A percentile compares a stretch with the other conserved stretches of the same genome.
Evolutionary conservation across 164 flowering plant species (phyloP).

Genomic region (Tinospora cordifolia): DNA sequence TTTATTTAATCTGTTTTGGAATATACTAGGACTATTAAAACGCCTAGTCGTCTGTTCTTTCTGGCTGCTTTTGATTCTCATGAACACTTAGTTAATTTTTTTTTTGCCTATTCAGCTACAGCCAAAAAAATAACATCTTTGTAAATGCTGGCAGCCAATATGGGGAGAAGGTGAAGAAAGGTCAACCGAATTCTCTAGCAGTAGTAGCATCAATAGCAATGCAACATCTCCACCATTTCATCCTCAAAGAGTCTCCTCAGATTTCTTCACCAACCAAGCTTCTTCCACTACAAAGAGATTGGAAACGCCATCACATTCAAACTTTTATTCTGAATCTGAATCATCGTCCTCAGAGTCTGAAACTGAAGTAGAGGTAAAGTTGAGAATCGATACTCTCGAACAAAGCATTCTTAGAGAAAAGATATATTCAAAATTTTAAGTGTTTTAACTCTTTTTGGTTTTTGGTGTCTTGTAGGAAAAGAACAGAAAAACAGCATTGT

Average conservation of each 20-base stretch:
- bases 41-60: neutral
- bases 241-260: conserved; percentile 48
- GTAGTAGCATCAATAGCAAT: conserved; percentile 16
- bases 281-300: conserved; percentile 11
- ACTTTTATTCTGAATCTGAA: conserved; percentile 25
- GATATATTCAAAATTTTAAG: neutral
- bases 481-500: conserved; percentile 33
- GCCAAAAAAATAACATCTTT: neutral
- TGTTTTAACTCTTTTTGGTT: neutral
- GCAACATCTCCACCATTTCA: conserved; percentile 29
- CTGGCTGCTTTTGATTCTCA: neutral
- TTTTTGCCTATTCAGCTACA: neutral
- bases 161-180: conserved; percentile 45
- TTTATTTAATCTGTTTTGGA: too few species aligned
- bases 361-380: conserved; percentile 34
- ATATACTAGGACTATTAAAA: too few species aligned
- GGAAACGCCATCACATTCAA: conserved; percentile 10
- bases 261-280: conserved; percentile 22
- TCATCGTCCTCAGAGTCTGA: conserved; percentile 32
- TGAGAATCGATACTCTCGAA: conserved; percentile 26
- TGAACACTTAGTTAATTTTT: neutral
- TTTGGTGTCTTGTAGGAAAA: conserved; percentile 51
- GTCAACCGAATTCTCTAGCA: conserved; percentile 32
- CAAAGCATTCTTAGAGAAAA: neutral
- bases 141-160: conserved; percentile 47